Base-by-base conservation (phyloP, 2,329 filamentous ascomycete genomes). In the Hypoxylon sp. region DNA sequence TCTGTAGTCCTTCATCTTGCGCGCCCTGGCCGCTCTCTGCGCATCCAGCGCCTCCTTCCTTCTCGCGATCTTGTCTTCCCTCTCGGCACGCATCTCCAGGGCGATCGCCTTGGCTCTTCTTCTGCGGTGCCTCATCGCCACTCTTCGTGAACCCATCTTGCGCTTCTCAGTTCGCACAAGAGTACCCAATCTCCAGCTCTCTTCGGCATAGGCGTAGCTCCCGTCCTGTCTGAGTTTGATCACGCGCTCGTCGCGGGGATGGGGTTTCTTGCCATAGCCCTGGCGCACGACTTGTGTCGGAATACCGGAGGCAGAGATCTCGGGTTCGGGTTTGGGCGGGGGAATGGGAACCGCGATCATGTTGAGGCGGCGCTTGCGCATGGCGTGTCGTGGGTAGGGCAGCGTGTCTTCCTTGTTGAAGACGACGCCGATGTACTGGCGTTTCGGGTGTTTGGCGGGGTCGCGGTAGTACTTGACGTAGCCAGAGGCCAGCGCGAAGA, bases 381-480 rank as follows among this genome's bases (percentile, higher is more conserved):
- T 88, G 3, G 91, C 91, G 78, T 95, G 91, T 27, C 81, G 82
- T 0, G 93, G 91, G 76, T 92, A 89, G 0, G 96, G 96, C 1
- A 99, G 88, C 32, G 85, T 89, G 75, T 97, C 93, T 15, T 90
- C 85, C 77, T 93, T 93, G 79, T 94, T 87, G 80, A 97, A 94
- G 35, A 92, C 92, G 19, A 99, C 92, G 68, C 96, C 96, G 76
- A 99, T 99, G 85, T 94, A 99, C 80, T 97, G 93, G 67, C 94
- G 89, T 73, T 93, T 92, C 0, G 94, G 92, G 80, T 98, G 93
- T 65, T 85, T 87, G 32, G 86, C 81, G 0, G 94, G 94, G 78
- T 99, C 95, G 77, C 91, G 90, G 86, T 99, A 99, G 87, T 97
- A 99, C 75, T 96, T 94, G 67, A 99, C 96, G 81, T 97, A 99